Conservation (phyloP, 768 basidiomycete genomes). For the Boletus reticulatus region DNA sequence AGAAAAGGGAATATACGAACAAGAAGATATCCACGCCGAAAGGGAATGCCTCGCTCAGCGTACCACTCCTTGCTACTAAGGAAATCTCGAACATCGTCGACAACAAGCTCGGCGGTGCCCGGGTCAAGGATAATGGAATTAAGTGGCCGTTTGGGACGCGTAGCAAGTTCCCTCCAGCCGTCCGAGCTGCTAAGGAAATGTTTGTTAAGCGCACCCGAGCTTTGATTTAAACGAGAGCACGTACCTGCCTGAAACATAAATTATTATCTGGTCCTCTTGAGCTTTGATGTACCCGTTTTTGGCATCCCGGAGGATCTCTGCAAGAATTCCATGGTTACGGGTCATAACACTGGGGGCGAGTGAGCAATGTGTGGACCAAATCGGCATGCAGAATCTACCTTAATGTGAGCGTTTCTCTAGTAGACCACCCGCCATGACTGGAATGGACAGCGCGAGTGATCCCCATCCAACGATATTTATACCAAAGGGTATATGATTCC, state of each 20-base stretch:
- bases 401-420: conserved; percentile 22
- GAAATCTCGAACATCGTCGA: conserved; percentile 73
- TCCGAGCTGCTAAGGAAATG: conserved; percentile 18
- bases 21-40: conserved; percentile 76
- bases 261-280: conserved; percentile 48
- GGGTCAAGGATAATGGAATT: conserved; percentile 69
- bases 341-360: conserved; percentile 45
- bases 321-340: conserved; percentile 44
- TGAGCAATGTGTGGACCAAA: not conserved
- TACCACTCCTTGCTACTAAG: conserved; percentile 72
- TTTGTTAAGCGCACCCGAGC: not conserved
- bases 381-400: conserved; percentile 10
- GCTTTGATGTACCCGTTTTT: conserved; percentile 50
- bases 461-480: conserved; percentile 32
- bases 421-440: conserved; percentile 14
- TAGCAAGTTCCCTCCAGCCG: conserved; percentile 54
- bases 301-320: conserved; percentile 52
- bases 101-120: conserved; percentile 60
- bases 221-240: conserved; percentile 19
- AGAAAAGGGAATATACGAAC: conserved; percentile 23
- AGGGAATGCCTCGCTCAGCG: conserved; percentile 72
- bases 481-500: conserved; percentile 35
- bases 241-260: conserved; percentile 50
- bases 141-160: conserved; percentile 62
- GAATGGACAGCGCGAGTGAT: conserved; percentile 22